phyloP scores from a whole-genome alignment of 208 protist species.

The Naegleria gruberi region DNA sequence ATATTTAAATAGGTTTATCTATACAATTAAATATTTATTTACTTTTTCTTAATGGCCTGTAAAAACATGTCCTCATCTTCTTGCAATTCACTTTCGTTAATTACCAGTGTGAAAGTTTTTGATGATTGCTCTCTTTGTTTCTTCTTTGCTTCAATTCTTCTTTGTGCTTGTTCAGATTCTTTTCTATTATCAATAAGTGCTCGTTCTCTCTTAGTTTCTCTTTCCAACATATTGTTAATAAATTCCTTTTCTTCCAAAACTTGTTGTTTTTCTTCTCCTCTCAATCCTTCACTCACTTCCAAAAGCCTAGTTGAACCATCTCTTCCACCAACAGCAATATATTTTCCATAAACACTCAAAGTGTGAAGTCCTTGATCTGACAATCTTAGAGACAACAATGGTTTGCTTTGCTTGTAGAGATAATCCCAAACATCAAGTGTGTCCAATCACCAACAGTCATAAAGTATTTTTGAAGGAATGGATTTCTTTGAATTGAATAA shows the following conservation, averaged over 20 bases:
- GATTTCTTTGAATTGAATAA: conserved; percentile 85
- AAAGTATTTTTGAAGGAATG: conserved; percentile 89
- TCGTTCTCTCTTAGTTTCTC: conserved; percentile 13
- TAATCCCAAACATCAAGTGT: conserved; percentile 89
- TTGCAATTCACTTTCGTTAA: not conserved
- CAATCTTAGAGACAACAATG: conserved; percentile 75
- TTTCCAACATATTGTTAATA: conserved; percentile 6
- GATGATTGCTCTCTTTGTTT: not conserved
- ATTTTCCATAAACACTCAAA: conserved; percentile 59
- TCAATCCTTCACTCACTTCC: conserved; percentile 50
- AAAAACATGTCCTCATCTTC: not conserved
- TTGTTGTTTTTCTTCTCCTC: not conserved
- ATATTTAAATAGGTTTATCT: not conserved
- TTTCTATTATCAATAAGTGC: not conserved
- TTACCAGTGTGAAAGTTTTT: not conserved
- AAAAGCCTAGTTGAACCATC: conserved; percentile 83
- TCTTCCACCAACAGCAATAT: conserved; percentile 74
- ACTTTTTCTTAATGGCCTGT: not conserved
- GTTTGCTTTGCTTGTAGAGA: conserved; percentile 80
- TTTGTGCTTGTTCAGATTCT: not conserved
- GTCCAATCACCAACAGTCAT: conserved; percentile 91
- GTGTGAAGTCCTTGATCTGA: conserved; percentile 76
- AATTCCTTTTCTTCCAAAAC: not conserved
- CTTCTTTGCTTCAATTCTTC: not conserved
- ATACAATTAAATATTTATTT: not conserved